Conservation (phyloP, 495 filamentous ascomycete species). For the Penicillium cinerascens region DNA sequence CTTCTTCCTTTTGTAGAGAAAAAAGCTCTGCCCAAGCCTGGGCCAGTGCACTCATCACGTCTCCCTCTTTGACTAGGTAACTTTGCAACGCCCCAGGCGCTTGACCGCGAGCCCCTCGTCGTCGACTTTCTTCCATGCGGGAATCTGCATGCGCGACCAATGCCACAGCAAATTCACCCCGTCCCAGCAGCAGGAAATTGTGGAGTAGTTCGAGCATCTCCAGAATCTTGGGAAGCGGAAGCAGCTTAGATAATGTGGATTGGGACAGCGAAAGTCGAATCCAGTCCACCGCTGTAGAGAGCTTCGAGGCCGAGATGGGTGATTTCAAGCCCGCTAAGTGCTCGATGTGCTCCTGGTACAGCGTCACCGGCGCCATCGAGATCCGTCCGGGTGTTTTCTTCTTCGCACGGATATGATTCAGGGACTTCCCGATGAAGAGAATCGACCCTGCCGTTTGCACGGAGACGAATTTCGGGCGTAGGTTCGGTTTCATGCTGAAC, state of each 20-base stretch:
- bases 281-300: constrained; percentile 66
- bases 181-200: constrained; percentile 81
- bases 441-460: constrained; percentile 73
- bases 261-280: constrained; percentile 80
- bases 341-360: constrained; percentile 69
- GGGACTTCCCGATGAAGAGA: constrained; percentile 83
- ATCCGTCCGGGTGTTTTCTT: constrained; percentile 32
- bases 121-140: constrained; percentile 53
- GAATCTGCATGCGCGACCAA: constrained; percentile 81
- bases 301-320: constrained; percentile 66
- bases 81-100: constrained; percentile 40
- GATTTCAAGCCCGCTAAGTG: constrained; percentile 66
- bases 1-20: constrained; percentile 67
- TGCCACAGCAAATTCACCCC: constrained; percentile 86
- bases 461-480: constrained; percentile 78
- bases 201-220: constrained; percentile 74
- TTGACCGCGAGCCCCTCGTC: constrained; percentile 29
- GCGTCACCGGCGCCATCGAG: constrained; percentile 52
- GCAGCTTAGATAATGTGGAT: constrained; percentile 72
- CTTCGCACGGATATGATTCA: constrained; percentile 71
- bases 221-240: constrained; percentile 71
- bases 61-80: constrained; percentile 78
- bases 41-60: constrained; percentile 69
- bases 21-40: constrained; percentile 75
- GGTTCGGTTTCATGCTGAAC: constrained; percentile 50